Evolutionary conservation across 768 basidiomycete genomes (phyloP).

Genomic region (Suillus brevipes): DNA sequence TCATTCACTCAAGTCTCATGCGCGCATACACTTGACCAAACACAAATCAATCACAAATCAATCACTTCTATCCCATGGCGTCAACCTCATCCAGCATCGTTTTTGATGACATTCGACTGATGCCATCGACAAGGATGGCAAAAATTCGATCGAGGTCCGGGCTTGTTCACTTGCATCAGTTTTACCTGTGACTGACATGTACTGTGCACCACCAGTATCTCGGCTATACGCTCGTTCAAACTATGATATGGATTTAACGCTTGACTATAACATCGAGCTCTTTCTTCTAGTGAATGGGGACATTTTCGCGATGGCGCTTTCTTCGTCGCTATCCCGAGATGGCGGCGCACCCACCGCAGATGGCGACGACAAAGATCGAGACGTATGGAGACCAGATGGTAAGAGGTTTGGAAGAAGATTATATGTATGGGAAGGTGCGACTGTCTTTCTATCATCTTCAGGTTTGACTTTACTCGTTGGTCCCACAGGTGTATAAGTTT

Average conservation of each 20-base stretch:
- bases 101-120: constrained; percentile 88
- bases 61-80: constrained; percentile 41
- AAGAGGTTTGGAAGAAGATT: constrained; percentile 91
- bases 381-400: constrained; percentile 84
- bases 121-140: constrained; percentile 87
- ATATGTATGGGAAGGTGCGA: constrained; percentile 99
- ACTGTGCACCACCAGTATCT: constrained; percentile 61
- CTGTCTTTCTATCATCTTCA: not conserved
- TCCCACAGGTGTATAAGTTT: not conserved
- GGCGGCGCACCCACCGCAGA: constrained; percentile 48
- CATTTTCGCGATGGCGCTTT: constrained; percentile 81
- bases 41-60: not conserved
- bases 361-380: constrained; percentile 57
- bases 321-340: constrained; percentile 67
- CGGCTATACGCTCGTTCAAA: constrained; percentile 87
- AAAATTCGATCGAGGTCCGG: constrained; percentile 94
- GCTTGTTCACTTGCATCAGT: not conserved
- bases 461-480: constrained; percentile 10
- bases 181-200: constrained; percentile 8
- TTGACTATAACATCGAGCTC: constrained; percentile 94
- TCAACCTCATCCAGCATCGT: constrained; percentile 70
- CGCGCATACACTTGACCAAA: not conserved
- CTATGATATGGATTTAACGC: constrained; percentile 87
- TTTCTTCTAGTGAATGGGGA: constrained; percentile 71
- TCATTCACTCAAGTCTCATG: not conserved